These are phyloP conservation scores for Colletotrichum plurivorum DNA, from an alignment of 2,329 filamentous ascomycete genomes.

Conservation along the genomic window DNA sequence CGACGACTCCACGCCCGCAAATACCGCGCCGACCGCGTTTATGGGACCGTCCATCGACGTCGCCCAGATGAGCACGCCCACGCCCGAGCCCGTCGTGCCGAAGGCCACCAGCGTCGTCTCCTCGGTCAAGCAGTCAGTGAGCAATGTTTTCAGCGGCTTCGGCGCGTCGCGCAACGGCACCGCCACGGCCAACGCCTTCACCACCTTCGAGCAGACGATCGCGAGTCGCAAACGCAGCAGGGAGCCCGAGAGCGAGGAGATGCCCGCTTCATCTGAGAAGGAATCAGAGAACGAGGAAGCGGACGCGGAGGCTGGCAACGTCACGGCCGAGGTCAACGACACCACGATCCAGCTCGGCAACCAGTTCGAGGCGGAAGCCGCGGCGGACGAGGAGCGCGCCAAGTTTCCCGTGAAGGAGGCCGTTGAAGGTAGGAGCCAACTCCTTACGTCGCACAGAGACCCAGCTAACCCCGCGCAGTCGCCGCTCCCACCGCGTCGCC, in stretches of 20 bases:
- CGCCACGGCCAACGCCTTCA: slow-evolving; percentile 8
- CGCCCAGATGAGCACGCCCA: not conserved
- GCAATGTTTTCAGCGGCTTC: slow-evolving; percentile 12
- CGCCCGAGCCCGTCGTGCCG: slow-evolving; percentile 16
- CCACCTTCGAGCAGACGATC: slow-evolving; percentile 28
- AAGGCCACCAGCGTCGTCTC: not conserved
- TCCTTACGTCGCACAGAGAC: too few species aligned
- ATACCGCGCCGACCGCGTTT: not conserved
- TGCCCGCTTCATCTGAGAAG: not conserved
- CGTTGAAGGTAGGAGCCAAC: slow-evolving; percentile 4
- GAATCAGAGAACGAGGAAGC: not conserved
- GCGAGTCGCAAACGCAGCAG: slow-evolving; percentile 35
- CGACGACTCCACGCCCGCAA: slow-evolving; percentile 5
- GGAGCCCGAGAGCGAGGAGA: slow-evolving; percentile 26
- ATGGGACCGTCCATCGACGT: not conserved
- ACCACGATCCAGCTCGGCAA: slow-evolving; percentile 22
- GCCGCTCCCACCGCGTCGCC: not conserved
- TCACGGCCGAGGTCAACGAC: slow-evolving; percentile 11
- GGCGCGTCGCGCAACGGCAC: slow-evolving; percentile 13
- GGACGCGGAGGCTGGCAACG: not conserved
- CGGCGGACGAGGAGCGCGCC: slow-evolving; percentile 13
- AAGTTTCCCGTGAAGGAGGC: slow-evolving; percentile 25
- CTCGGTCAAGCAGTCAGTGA: slow-evolving; percentile 24
- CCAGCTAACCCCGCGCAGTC: not conserved
- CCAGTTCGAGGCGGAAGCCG: slow-evolving; percentile 23